These are phyloP conservation scores for Chenopodium formosanum DNA, from an alignment of 148 eudicot genomes.

Conservation along the genomic window DNA sequence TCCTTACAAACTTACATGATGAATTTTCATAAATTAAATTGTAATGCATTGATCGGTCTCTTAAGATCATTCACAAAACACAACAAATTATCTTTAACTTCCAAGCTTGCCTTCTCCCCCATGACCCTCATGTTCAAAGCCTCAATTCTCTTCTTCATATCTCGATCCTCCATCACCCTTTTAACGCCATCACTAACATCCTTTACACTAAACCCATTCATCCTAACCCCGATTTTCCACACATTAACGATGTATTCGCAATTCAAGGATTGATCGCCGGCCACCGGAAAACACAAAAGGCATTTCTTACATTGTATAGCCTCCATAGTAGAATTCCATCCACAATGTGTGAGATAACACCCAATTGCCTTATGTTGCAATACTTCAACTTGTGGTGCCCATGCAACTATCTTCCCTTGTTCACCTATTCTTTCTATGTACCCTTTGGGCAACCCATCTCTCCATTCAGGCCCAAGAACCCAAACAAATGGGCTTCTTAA, in stretches of 20 bases:
- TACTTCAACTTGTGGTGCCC: conserved; percentile 80
- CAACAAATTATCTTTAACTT: conserved; percentile 29
- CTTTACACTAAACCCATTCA: conserved; percentile 35
- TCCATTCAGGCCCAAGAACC: conserved; percentile 69
- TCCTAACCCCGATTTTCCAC: conserved; percentile 64
- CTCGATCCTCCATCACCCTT: conserved; percentile 35
- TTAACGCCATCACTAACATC: conserved; percentile 43
- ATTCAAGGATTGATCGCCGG: conserved; percentile 75
- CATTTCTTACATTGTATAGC: conserved; percentile 58
- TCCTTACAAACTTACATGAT: too few species aligned
- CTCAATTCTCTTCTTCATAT: conserved; percentile 38
- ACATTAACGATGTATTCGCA: conserved; percentile 56
- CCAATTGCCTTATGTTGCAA: conserved; percentile 56
- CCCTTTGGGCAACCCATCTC: conserved; percentile 58
- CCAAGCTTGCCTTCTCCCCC: conserved; percentile 47
- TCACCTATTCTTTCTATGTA: conserved; percentile 32
- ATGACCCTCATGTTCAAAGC: conserved; percentile 37
- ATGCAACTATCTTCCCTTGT: conserved; percentile 53
- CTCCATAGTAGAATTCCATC: conserved; percentile 83
- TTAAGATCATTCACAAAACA: conserved; percentile 36
- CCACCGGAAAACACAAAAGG: conserved; percentile 63
- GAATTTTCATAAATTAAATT: neutral
- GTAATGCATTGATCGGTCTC: neutral
- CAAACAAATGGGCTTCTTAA: conserved; percentile 59
- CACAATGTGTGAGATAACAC: conserved; percentile 77